Percentiles rank a stretch among this genome's conserved stretches.
These are phyloP conservation scores for Mycena citricolor DNA, from an alignment of 1,284 basidiomycete species.

Conservation along the genomic window DNA sequence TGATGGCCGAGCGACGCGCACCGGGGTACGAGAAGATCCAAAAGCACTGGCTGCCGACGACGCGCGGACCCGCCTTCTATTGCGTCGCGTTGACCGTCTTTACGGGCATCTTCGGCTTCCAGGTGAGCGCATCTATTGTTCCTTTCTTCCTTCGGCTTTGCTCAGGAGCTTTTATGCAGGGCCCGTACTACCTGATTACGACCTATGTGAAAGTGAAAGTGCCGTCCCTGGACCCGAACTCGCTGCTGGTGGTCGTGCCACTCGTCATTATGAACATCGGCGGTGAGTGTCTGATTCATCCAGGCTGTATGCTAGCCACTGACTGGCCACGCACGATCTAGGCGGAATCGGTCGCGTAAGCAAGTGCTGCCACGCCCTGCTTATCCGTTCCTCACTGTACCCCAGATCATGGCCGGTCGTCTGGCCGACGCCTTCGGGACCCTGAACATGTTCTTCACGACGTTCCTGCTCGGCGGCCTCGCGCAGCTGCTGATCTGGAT, in stretches of 20 bases:
- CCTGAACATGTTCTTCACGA: slow-evolving; percentile 29
- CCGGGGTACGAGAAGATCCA: slow-evolving; percentile 19
- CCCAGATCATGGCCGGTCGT: slow-evolving; percentile 26
- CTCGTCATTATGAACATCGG: slow-evolving; percentile 28
- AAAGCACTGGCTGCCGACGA: slow-evolving; percentile 27
- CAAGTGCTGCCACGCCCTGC: neutral
- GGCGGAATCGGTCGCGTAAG: slow-evolving; percentile 28
- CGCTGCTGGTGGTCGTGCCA: slow-evolving; percentile 26
- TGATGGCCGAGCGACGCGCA: slow-evolving; percentile 27
- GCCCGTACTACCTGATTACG: slow-evolving; percentile 28
- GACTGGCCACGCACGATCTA: slow-evolving; percentile 6
- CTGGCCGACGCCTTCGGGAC: slow-evolving; percentile 27
- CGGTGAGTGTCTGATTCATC: slow-evolving; percentile 13
- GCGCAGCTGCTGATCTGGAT: slow-evolving; percentile 29
- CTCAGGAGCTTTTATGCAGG: slow-evolving; percentile 11
- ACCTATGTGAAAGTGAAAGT: slow-evolving; percentile 24
- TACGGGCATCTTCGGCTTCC: slow-evolving; percentile 28
- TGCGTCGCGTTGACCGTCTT: slow-evolving; percentile 26
- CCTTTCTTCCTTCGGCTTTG: neutral
- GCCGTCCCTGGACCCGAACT: slow-evolving; percentile 22
- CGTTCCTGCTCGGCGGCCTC: slow-evolving; percentile 29
- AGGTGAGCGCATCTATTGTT: slow-evolving; percentile 16
- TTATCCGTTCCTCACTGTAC: neutral
- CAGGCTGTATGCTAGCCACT: no score
- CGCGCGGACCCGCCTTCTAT: slow-evolving; percentile 23